Base-by-base conservation (phyloP, 106 monocot species). In the Allium sativum region DNA sequence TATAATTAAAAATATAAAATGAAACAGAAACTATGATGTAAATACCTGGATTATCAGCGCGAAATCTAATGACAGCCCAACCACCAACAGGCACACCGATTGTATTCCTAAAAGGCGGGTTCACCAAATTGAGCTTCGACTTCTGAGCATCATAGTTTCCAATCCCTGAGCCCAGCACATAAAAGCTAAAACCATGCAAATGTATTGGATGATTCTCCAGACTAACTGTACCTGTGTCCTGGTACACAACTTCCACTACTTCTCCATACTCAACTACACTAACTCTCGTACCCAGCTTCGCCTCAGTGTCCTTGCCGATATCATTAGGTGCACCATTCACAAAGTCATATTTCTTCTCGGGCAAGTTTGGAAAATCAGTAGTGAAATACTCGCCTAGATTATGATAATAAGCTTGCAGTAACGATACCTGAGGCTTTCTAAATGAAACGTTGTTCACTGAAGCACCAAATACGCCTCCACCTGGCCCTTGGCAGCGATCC, bases 161-260 rank as follows among this genome's bases (percentile, higher is more conserved):
- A 13, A 71, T 74, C 14, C 82, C 82, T 59, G 58, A 63, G 7
- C 83, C 83, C 13, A 83, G 72, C 7, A 83, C 79, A 31, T 57
- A 83, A 62, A 83, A 83, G 65, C 79, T 79, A 62, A 62, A 78
- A 4, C 83, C 83, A 44, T 83, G 83, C 21, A 83, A 55, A 44
- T 83, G 83, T 18, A 83, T 42, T 10, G 83, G 83, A 57, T 83
- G 83, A 52, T 75, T 79, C 72, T 83, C 83, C 7, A 67, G 69
- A 2, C 83, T 79, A 17, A 56, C 63, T 14, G 79, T 79, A 62
- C 79, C 79, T 7, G 79, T 83, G 41, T 72, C 83, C 56, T 83
- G 83, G 79, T 79, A 59, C 55, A 83, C 83, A 18, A 83, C 45
- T 75, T 83, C 79, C 45, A 83, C 83, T 14, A 60, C 72, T 9